phyloP scores from a whole-genome alignment of 768 basidiomycete species.

The Podaxis mareebaensis region DNA sequence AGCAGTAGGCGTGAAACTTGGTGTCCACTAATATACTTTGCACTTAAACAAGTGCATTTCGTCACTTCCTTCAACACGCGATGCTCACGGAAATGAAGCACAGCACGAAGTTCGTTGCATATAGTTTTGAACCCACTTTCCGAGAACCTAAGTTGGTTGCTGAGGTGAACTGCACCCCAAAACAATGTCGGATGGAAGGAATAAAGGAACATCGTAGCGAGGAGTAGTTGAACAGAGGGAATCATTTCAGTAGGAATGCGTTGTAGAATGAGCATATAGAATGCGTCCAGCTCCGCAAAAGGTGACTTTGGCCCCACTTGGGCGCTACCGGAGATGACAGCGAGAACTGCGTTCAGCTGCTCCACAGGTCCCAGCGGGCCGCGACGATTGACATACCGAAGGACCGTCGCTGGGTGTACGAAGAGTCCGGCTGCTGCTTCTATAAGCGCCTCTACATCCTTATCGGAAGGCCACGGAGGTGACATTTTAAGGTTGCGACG shows the following conservation, averaged over 20 bases:
- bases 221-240: not conserved
- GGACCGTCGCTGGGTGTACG: not conserved
- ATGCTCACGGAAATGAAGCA: not conserved
- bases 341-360: not conserved
- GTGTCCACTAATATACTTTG: too few relatives aligned
- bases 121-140: not conserved
- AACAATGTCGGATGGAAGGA: not conserved
- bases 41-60: too few relatives aligned
- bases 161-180: not conserved
- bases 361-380: not conserved
- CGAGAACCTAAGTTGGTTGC: not conserved
- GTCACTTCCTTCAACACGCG: too few relatives aligned
- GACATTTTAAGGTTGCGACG: not conserved
- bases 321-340: not conserved
- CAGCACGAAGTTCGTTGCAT: not conserved
- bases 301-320: not conserved
- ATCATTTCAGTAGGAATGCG: not conserved
- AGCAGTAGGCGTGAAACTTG: too few relatives aligned
- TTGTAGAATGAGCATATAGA: conserved; percentile 5
- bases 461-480: not conserved
- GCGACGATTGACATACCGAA: not conserved
- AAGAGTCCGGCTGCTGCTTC: conserved; percentile 2
- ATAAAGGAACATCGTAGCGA: not conserved
- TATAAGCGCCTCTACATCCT: not conserved
- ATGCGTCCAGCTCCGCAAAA: not conserved